A percentile compares a stretch with the other conserved stretches of the same genome.
These are phyloP conservation scores for Suaeda aralocaspica DNA, from an alignment of 148 eudicot species.

Conservation along the genomic window DNA sequence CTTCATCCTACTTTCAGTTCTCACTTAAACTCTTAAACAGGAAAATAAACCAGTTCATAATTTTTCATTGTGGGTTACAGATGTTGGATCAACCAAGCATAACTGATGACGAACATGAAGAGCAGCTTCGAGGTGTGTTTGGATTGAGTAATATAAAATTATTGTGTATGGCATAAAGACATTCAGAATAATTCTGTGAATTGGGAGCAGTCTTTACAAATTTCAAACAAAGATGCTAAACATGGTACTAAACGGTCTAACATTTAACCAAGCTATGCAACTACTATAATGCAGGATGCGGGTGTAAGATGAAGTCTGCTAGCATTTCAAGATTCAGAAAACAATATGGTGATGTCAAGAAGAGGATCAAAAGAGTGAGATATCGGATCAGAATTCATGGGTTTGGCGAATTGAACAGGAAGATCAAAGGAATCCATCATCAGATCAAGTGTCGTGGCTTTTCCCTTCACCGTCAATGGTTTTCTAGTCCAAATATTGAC, in stretches of 20 bases:
- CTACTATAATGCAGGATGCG: conserved; percentile 41
- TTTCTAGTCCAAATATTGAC: conserved; percentile 42
- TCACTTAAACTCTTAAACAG: not conserved
- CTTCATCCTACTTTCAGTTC: not conserved
- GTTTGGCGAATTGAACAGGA: conserved; percentile 41
- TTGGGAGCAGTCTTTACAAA: no score
- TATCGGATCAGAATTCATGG: conserved; percentile 53
- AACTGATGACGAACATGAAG: conserved; percentile 38
- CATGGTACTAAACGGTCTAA: not conserved
- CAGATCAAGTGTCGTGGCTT: conserved; percentile 55
- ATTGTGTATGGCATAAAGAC: no score
- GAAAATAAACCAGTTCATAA: not conserved
- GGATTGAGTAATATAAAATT: not conserved
- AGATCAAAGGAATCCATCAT: conserved; percentile 58
- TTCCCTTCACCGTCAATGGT: conserved; percentile 41
- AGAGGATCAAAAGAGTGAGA: conserved; percentile 47
- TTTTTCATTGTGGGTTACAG: conserved; percentile 33
- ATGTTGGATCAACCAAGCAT: conserved; percentile 37
- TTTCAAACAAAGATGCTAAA: not conserved
- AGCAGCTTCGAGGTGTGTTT: conserved; percentile 44
- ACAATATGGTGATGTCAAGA: conserved; percentile 33
- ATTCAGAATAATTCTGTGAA: not conserved
- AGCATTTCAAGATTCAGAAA: conserved; percentile 36
- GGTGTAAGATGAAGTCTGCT: conserved; percentile 36
- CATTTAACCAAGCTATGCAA: not conserved